These are phyloP conservation scores for Brachypodium distachyon DNA, from an alignment of 202 grass and related monocot species.

Conservation along the genomic window DNA sequence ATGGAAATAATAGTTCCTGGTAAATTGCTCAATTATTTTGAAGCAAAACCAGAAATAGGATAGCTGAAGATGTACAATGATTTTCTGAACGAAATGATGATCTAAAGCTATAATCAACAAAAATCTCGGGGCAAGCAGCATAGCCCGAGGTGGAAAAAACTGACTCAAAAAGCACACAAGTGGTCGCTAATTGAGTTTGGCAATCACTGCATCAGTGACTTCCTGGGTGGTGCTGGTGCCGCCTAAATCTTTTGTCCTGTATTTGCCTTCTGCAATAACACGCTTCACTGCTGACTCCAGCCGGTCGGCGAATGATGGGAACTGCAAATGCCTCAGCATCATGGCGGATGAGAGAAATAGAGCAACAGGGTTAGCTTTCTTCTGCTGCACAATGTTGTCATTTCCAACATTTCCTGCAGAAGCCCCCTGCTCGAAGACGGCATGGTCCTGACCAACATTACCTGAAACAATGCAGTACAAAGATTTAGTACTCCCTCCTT, in stretches of 20 bases:
- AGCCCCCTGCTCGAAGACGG: constrained; percentile 72
- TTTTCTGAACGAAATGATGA: constrained; percentile 28
- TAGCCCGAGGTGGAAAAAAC: constrained; percentile 6
- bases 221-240: constrained; percentile 66
- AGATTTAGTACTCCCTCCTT: not conserved
- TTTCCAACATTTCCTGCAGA: constrained; percentile 78
- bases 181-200: constrained; percentile 33
- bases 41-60: not conserved
- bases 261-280: constrained; percentile 60
- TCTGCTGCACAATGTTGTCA: constrained; percentile 54
- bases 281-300: constrained; percentile 62
- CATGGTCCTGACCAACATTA: constrained; percentile 67
- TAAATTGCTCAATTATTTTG: constrained; percentile 11
- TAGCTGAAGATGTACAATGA: constrained; percentile 10
- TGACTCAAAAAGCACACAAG: not conserved
- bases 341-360: constrained; percentile 75
- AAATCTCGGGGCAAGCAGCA: constrained; percentile 15
- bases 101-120: constrained; percentile 23
- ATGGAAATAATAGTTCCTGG: not conserved
- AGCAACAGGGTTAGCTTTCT: constrained; percentile 66
- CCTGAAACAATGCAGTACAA: constrained; percentile 24
- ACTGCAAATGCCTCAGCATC: constrained; percentile 84
- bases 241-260: constrained; percentile 79
- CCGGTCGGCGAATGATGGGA: constrained; percentile 64
- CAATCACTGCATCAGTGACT: constrained; percentile 65